phyloP scores from a whole-genome alignment of 2,329 filamentous ascomycete genomes.

The Ophiostoma novo-ulmi region DNA sequence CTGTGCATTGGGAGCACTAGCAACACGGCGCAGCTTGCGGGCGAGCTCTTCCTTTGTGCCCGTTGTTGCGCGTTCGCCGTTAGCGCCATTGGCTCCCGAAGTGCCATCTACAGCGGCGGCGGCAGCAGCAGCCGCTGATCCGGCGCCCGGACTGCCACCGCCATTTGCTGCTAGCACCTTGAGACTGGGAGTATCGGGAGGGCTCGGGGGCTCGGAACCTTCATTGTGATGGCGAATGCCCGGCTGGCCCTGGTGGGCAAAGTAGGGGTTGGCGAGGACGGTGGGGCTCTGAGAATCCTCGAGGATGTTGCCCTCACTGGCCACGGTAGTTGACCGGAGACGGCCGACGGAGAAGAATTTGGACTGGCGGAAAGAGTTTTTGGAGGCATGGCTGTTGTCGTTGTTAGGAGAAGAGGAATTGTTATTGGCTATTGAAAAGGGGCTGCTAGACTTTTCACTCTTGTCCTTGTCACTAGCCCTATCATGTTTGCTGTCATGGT shows the following conservation, averaged over 20 bases:
- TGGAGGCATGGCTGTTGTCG: slow-evolving; percentile 35
- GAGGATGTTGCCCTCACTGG: slow-evolving; percentile 85
- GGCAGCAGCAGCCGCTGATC: slow-evolving; percentile 18
- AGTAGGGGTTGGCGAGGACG: slow-evolving; percentile 93
- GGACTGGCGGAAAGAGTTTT: slow-evolving; percentile 72
- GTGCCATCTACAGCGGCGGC: slow-evolving; percentile 10
- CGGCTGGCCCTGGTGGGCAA: slow-evolving; percentile 90
- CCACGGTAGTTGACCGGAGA: slow-evolving; percentile 82
- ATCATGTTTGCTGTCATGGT: slow-evolving; percentile 29
- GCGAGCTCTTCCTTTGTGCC: slow-evolving; percentile 91
- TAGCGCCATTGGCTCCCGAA: slow-evolving; percentile 42
- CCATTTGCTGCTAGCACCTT: slow-evolving; percentile 66
- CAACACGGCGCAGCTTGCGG: slow-evolving; percentile 84
- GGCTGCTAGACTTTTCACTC: slow-evolving; percentile 14
- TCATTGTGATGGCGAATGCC: slow-evolving; percentile 92
- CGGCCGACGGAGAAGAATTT: slow-evolving; percentile 86
- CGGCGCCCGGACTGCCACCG: slow-evolving; percentile 42
- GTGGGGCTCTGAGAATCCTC: slow-evolving; percentile 89
- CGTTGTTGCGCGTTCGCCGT: slow-evolving; percentile 63
- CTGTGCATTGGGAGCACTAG: slow-evolving; percentile 94
- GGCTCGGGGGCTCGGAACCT: slow-evolving; percentile 84
- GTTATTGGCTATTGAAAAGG: slow-evolving; percentile 12
- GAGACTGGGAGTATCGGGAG: slow-evolving; percentile 79
- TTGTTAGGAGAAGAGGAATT: slow-evolving; percentile 8
- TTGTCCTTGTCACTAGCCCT: slow-evolving; percentile 13